These are phyloP conservation scores for Kwoniella dendrophila DNA, from an alignment of 768 basidiomycete species.

Conservation along the genomic window DNA sequence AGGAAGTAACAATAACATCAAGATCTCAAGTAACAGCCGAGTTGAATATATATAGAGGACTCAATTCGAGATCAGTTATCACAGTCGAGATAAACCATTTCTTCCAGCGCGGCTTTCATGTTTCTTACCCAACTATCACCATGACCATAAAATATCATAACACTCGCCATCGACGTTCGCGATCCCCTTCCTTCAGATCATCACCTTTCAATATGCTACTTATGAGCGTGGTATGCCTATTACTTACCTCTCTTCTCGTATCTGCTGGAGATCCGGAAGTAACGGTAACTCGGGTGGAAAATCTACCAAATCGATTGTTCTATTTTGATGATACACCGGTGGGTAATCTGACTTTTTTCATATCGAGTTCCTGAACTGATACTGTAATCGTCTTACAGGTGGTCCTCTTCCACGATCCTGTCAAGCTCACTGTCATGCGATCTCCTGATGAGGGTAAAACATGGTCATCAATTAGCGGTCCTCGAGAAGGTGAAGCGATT, in stretches of 20 bases:
- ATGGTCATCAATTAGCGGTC: conserved; percentile 63
- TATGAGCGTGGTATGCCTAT: conserved; percentile 7
- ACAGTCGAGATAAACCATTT: no score
- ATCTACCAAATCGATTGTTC: conserved; percentile 74
- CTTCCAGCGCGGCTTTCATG: no score
- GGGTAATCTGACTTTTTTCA: conserved; percentile 48
- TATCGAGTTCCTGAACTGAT: neutral
- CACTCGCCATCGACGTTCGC: neutral
- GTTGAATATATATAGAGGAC: no score
- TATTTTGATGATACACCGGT: conserved; percentile 94
- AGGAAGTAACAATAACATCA: no score
- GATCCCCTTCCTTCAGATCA: neutral
- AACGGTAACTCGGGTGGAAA: conserved; percentile 61
- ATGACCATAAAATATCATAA: no score
- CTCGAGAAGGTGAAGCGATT: conserved; percentile 63
- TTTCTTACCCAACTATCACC: no score
- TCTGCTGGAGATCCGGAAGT: conserved; percentile 45
- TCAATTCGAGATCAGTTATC: no score
- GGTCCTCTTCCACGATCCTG: conserved; percentile 79
- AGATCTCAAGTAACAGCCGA: no score
- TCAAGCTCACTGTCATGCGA: conserved; percentile 70
- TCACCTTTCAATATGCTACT: neutral
- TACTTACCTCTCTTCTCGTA: conserved; percentile 4
- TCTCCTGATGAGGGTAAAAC: conserved; percentile 84
- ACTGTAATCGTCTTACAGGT: conserved; percentile 57